Evolutionary conservation across 179 eudicot genomes (phyloP), one percentile per base, ranked within the genome.

Genomic region (Silene noctiflora): DNA sequence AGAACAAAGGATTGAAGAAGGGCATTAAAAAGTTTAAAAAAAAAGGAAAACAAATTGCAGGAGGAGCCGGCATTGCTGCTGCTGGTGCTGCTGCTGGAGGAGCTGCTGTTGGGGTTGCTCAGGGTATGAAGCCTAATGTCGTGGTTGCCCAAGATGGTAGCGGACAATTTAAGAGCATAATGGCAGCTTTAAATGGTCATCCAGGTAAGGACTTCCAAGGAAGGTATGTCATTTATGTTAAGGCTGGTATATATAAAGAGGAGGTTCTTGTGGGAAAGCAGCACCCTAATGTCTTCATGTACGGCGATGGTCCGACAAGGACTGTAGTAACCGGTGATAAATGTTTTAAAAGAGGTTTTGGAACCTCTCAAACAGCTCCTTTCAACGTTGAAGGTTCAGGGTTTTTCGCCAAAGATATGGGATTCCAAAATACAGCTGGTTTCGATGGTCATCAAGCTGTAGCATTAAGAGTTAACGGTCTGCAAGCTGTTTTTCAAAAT

Each of bases 61-160:
- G 29, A 27, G 29, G 1, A 27, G 68, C 67, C 35, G 67, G 75
- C 1, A 5, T 2, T 13, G 82, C 16, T 13, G 82, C 16, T 73
- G 66, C 59, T 19, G 76, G 62, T 8, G 81, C 48, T 0, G 72
- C 73, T 4, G 16, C 20, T 4, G 53, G 22, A 2, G 29, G 29
- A 1, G 29, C 29, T 69, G 56, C 46, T 20, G 55, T 67, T 22
- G 70, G 55, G 5, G 21, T 66, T 19, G 76, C 65, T 21, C 42
- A 70, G 6, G 80, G 77, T 4, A 35, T 71, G 60, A 75, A 7
- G 69, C 95, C 95, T 0, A 75, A 92, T 44, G 93, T 82, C 0
- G 87, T 91, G 61, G 97, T 92, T 8, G 89, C 96, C 12, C 67
- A 83, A 67, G 96, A 92, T 48, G 90, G 96, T 14, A 91, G 90